A percentile compares a stretch with the other conserved stretches of the same genome.
phyloP scores from a whole-genome alignment of 192 early-diverging fungal species.

The Linnemannia exigua region DNA sequence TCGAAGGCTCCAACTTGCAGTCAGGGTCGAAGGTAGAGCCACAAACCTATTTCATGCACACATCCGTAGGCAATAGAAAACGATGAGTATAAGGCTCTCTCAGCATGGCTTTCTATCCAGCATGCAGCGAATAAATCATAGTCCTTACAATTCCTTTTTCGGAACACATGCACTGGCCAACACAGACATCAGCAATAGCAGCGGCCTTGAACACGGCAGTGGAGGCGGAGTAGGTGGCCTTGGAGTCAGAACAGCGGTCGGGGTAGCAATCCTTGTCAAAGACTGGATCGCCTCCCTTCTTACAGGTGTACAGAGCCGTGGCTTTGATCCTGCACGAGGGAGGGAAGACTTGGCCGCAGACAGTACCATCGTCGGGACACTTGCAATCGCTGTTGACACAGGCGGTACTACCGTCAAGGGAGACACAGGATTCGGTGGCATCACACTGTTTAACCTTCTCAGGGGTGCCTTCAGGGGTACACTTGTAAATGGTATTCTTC shows the following conservation, averaged over 20 bases:
- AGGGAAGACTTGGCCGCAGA: conserved; percentile 7
- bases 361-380: neutral
- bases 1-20: too few relatives aligned
- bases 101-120: too few relatives aligned
- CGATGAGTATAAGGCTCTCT: too few relatives aligned
- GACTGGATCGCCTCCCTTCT: neutral
- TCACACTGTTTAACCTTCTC: neutral
- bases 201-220: neutral
- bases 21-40: conserved; percentile 18
- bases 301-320: neutral
- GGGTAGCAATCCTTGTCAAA: neutral
- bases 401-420: neutral
- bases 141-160: too few relatives aligned
- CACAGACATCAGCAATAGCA: neutral
- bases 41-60: neutral
- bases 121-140: too few relatives aligned
- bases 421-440: neutral
- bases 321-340: neutral
- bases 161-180: too few relatives aligned
- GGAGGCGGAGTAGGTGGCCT: neutral
- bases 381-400: neutral
- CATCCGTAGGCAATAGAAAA: too few relatives aligned
- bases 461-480: neutral
- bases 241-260: neutral
- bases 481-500: conserved; percentile 5